Evolutionary conservation across 2,329 filamentous ascomycete species (phyloP).

Genomic region (Aspergillus quadrilineatus): DNA sequence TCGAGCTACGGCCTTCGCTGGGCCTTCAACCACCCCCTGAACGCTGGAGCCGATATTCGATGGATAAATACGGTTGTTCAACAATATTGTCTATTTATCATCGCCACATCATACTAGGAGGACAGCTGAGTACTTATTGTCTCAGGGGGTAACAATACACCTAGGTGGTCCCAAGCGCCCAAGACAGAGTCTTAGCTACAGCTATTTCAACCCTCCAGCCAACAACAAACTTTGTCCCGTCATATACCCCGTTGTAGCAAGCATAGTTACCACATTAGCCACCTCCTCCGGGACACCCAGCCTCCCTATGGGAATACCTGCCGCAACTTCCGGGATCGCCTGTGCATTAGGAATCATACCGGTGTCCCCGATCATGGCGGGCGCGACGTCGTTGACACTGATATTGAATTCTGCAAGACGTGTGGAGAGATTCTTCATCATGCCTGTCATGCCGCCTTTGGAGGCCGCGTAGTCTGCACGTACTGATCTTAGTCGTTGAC

Average conservation of each 20-base stretch:
- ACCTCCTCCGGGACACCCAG: slow-evolving; percentile 60
- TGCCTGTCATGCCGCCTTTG: slow-evolving; percentile 61
- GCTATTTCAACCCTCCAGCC: slow-evolving; percentile 53
- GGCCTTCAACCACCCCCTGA: no score
- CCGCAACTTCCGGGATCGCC: slow-evolving; percentile 59
- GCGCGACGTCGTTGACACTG: slow-evolving; percentile 67
- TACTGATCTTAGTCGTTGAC: neutral
- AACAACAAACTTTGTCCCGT: slow-evolving; percentile 58
- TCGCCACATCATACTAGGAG: no score
- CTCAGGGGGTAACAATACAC: no score
- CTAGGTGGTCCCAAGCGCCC: no score
- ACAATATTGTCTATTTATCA: no score
- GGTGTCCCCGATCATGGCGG: slow-evolving; percentile 66
- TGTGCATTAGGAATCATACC: slow-evolving; percentile 62
- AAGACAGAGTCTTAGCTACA: neutral
- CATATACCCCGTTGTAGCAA: slow-evolving; percentile 61
- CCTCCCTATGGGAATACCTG: slow-evolving; percentile 59
- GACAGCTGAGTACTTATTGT: no score
- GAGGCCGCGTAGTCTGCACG: slow-evolving; percentile 54
- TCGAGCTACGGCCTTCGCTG: no score
- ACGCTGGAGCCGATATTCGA: no score
- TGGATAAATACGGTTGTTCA: no score
- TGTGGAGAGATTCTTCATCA: slow-evolving; percentile 64
- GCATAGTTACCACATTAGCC: slow-evolving; percentile 61
- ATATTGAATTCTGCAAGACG: slow-evolving; percentile 61